Evolutionary conservation across 768 basidiomycete genomes (phyloP).

Genomic region (Daedaleopsis sinensis): DNA sequence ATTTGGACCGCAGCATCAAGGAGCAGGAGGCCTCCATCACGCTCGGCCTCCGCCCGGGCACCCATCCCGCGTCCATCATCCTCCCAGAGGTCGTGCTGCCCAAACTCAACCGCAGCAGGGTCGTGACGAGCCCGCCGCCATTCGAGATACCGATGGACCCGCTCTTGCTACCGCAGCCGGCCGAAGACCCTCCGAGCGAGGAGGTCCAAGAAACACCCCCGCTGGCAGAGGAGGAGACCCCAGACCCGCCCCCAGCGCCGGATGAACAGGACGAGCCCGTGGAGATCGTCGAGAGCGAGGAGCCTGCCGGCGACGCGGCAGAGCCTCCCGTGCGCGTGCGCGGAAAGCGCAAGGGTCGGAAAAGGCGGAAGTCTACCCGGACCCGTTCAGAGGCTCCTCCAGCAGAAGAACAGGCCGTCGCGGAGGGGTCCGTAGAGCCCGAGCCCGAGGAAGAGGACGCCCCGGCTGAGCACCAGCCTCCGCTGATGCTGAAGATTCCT

Average conservation of each 20-base stretch:
- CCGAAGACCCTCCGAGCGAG: not conserved
- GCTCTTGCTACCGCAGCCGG: not conserved
- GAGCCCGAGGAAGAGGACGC: not conserved
- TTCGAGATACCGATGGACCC: conserved; percentile 8
- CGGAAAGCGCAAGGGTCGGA: conserved; percentile 29
- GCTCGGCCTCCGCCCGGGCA: conserved; percentile 55
- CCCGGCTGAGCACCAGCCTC: conserved; percentile 14
- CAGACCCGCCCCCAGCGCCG: conserved; percentile 6
- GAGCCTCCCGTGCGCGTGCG: conserved; percentile 19
- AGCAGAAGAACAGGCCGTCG: not conserved
- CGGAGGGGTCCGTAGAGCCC: not conserved
- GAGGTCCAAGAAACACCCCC: not conserved
- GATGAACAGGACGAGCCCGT: conserved; percentile 3
- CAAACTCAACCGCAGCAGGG: conserved; percentile 40
- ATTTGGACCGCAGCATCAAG: conserved; percentile 75
- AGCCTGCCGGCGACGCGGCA: conserved; percentile 1
- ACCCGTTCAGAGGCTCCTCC: not conserved
- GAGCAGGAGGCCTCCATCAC: conserved; percentile 60
- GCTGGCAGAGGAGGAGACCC: not conserved
- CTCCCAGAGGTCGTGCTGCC: conserved; percentile 67
- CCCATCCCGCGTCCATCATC: conserved; percentile 55
- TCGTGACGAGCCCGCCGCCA: conserved; percentile 33
- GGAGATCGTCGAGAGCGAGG: not conserved
- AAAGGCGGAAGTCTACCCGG: conserved; percentile 6
- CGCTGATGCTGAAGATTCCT: conserved; percentile 41